Percentiles rank a stretch among this genome's conserved stretches.
Conservation (phyloP, 2,329 filamentous ascomycete genomes). For the Plenodomus lindquistii region DNA sequence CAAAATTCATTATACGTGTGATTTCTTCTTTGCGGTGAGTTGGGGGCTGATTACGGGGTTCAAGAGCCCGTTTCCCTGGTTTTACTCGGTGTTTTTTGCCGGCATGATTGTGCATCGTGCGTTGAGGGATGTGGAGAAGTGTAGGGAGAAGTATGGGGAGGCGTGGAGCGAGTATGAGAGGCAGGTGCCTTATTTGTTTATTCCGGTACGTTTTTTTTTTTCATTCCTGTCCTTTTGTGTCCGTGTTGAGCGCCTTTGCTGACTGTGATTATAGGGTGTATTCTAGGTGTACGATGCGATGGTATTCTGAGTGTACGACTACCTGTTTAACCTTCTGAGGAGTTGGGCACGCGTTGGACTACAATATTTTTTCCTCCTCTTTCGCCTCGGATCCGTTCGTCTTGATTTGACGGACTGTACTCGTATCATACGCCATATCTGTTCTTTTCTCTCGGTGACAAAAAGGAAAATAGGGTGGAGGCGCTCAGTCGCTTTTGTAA, state of each 20-base stretch:
- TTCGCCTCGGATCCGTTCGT: not conserved
- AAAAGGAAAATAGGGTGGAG: too few species aligned
- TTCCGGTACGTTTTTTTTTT: conserved; percentile 61
- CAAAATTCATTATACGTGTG: conserved; percentile 81
- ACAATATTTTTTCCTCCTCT: conserved; percentile 1
- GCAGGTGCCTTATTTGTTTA: conserved; percentile 81
- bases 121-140: conserved; percentile 73
- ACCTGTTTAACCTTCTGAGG: not conserved
- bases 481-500: too few species aligned
- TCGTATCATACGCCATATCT: conserved; percentile 24
- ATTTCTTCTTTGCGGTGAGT: conserved; percentile 74
- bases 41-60: conserved; percentile 87
- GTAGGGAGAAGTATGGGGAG: conserved; percentile 77
- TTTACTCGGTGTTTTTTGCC: conserved; percentile 81
- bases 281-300: conserved; percentile 8
- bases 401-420: conserved; percentile 8
- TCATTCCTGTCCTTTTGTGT: too few species aligned
- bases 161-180: conserved; percentile 81
- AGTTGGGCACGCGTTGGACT: not conserved
- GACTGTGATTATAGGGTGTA: conserved; percentile 5
- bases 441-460: too few species aligned
- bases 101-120: conserved; percentile 81
- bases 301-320: too few species aligned
- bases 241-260: too few species aligned
- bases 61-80: conserved; percentile 82